These are phyloP conservation scores for Vanrija pseudolonga DNA, from an alignment of 1,284 basidiomycete species.

Conservation along the genomic window DNA sequence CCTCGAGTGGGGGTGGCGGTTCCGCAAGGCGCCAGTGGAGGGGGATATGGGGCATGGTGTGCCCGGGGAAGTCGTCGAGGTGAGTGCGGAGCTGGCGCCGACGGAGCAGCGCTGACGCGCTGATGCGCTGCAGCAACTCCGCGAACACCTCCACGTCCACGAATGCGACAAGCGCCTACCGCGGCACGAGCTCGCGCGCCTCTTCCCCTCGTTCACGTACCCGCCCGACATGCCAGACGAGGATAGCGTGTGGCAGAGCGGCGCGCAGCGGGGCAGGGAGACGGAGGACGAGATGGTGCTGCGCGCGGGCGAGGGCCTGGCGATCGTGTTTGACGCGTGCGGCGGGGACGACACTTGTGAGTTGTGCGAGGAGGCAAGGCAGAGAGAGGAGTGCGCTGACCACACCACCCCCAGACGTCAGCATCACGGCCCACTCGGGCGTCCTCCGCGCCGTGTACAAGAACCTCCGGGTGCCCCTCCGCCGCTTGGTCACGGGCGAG, in stretches of 20 bases:
- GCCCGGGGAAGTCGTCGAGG: conserved; percentile 26
- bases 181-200: conserved; percentile 9
- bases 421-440: conserved; percentile 34
- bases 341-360: conserved; percentile 20
- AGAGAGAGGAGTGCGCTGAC: neutral
- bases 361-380: neutral
- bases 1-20: conserved; percentile 33
- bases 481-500: conserved; percentile 26
- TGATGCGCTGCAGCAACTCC: conserved; percentile 22
- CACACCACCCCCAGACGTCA: conserved; percentile 12
- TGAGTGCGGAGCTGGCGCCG: conserved; percentile 11
- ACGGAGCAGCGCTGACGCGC: neutral
- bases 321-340: conserved; percentile 21
- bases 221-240: conserved; percentile 19
- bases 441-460: conserved; percentile 29
- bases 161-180: conserved; percentile 26
- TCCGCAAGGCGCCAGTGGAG: conserved; percentile 3
- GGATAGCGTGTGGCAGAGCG: conserved; percentile 26
- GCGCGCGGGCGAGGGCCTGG: conserved; percentile 19
- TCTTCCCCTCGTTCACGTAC: conserved; percentile 28
- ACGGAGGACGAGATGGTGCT: conserved; percentile 33
- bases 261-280: conserved; percentile 23
- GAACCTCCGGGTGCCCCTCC: conserved; percentile 23
- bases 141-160: conserved; percentile 37
- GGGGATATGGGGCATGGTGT: conserved; percentile 17